Evolutionary conservation across 805 yeast species (phyloP), one percentile per base, ranked within the genome.

Genomic region (Candida vaughaniae): DNA sequence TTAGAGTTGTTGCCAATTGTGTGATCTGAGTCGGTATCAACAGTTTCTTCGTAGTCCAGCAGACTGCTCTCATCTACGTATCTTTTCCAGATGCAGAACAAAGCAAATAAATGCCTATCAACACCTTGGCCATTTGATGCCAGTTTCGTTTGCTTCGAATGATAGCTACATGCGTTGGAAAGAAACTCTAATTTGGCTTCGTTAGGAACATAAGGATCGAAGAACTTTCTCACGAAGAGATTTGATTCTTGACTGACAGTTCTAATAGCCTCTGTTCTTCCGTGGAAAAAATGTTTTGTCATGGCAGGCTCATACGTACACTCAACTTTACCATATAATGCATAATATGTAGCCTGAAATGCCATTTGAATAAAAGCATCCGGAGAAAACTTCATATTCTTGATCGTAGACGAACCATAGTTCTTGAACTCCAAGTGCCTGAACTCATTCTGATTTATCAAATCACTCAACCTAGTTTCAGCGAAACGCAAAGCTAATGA

Each of bases 301-400:
- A 89, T 89, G 6, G 96, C 96, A 2, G 97, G 97, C 63, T 89
- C 97, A 58, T 89, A 89, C 5, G 95, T 87, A 46, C 95, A 85
- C 60, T 88, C 97, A 26, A 88, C 91, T 55, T 85, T 85, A 33
- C 97, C 96, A 56, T 89, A 89, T 25, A 89, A 71, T 0, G 96
- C 95, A 55, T 86, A 89, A 60, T 88, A 89, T 3, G 95, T 88
- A 6, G 93, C 86, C 61, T 89, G 96, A 69, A 88, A 87, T 16
- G 89, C 83, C 91, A 89, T 87, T 59, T 89, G 97, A 25, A 85
- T 82, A 62, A 85, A 89, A 0, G 97, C 97, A 69, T 89, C 97
- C 0, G 97, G 97, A 2, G 95, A 85, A 58, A 81, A 82, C 44
- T 88, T 90, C 78, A 87, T 82, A 41, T 77, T 77, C 57, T 89